Evolutionary conservation across 2,329 filamentous ascomycete species (phyloP), one percentile per base, ranked within the genome.

Genomic region (Plenodomus lindquistii): DNA sequence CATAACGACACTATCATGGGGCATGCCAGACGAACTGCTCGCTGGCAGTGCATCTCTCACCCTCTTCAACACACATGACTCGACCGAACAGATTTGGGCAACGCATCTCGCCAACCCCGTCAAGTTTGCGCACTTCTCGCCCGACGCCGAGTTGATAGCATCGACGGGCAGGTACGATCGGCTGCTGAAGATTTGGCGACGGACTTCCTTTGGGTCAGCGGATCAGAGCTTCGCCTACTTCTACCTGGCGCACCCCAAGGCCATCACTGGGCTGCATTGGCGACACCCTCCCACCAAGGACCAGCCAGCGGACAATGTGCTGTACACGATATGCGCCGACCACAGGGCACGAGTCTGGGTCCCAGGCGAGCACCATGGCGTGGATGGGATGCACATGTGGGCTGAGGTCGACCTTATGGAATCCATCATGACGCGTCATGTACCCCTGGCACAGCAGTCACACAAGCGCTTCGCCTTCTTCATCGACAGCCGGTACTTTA

Each of bases 111-210:
- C 92, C 2, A 91, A 82, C 63, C 81, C 86, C 0, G 84, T 84
- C 31, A 88, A 88, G 65, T 83, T 87, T 48, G 91, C 91, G 2
- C 78, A 81, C 8, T 85, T 97, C 59, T 96, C 93, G 1, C 90
- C 90, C 55, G 93, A 96, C 70, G 92, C 90, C 11, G 86, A 86
- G 17, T 85, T 96, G 52, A 90, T 97, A 44, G 93, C 91, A 16
- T 92, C 89, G 1, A 83, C 88, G 11, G 88, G 91, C 36, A 77
- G 80, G 41, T 84, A 89, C 66, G 94, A 97, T 71, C 82, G 87
- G 42, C 76, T 97, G 17, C 85, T 96, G 58, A 97, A 99, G 74
- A 83, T 97, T 62, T 99, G 95, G 94, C 85, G 91, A 55, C 83
- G 93, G 44, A 77, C 96, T 19, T 88, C 88, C 8, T 97, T 93